phyloP scores from a whole-genome alignment of 73 alveolate genomes.

The Tetrahymena thermophila region DNA sequence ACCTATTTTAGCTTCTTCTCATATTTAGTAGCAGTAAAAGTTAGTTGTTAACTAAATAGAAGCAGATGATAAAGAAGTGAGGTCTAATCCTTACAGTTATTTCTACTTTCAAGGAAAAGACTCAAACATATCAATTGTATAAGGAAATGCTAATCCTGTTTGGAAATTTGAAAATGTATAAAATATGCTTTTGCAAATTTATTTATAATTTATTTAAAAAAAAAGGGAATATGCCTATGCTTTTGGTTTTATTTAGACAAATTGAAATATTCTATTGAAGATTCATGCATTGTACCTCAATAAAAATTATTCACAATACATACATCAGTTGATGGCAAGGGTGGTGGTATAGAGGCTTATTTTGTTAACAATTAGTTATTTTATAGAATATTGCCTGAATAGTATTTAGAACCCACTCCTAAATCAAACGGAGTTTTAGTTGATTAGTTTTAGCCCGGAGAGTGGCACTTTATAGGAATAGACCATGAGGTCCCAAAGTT shows the following conservation, averaged over 20 bases:
- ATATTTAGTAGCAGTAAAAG: not conserved
- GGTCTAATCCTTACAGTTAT: not conserved
- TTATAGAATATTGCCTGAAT: not conserved
- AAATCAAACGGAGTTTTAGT: not conserved
- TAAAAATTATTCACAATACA: not conserved
- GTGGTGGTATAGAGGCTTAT: not conserved
- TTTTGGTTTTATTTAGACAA: not conserved
- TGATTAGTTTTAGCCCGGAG: not conserved
- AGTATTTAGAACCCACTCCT: not conserved
- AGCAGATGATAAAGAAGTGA: not conserved
- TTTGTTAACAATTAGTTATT: not conserved
- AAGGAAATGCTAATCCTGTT: not conserved
- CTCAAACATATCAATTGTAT: not conserved
- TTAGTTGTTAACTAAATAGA: not conserved
- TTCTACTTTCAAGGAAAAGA: not conserved
- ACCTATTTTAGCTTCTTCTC: not conserved
- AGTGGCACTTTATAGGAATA: not conserved
- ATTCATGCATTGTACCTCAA: not conserved
- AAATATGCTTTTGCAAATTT: not conserved
- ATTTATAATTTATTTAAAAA: not conserved
- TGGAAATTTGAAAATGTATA: not conserved
- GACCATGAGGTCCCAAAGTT: not conserved
- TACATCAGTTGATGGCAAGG: not conserved
- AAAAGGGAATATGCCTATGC: not conserved
- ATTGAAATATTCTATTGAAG: not conserved